phyloP scores from a whole-genome alignment of 1,284 basidiomycete genomes.

The Leccinum cinnamomeum region DNA sequence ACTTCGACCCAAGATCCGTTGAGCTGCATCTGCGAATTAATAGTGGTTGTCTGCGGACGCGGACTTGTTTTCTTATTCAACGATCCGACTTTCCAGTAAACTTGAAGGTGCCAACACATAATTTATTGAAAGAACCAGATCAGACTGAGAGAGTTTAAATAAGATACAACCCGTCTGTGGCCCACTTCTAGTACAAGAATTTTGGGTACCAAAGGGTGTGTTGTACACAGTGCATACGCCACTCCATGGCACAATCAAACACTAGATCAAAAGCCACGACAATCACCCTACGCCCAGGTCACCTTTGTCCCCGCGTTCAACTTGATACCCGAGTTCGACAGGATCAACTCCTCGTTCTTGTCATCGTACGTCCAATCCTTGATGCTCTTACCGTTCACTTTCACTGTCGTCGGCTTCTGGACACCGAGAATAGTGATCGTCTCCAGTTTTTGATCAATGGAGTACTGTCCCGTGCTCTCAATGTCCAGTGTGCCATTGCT shows the following conservation, averaged over 20 bases:
- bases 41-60: neutral
- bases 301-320: constrained; percentile 35
- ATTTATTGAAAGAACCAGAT: neutral
- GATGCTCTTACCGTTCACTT: constrained; percentile 33
- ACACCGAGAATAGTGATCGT: constrained; percentile 53
- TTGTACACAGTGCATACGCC: neutral
- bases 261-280: neutral
- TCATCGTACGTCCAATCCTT: constrained; percentile 38
- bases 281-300: constrained; percentile 24
- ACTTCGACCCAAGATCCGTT: neutral
- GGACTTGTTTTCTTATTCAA: neutral
- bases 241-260: neutral
- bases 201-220: neutral
- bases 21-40: neutral
- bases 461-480: constrained; percentile 42
- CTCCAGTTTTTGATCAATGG: constrained; percentile 43
- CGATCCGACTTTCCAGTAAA: neutral
- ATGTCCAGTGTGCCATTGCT: constrained; percentile 37
- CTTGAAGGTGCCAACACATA: neutral
- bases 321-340: constrained; percentile 32
- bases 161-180: too few relatives aligned
- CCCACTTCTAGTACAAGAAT: neutral
- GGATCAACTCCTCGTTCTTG: constrained; percentile 36
- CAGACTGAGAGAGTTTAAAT: neutral
- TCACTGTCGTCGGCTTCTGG: constrained; percentile 36